These are phyloP conservation scores for Hemileccinum impolitum DNA, from an alignment of 768 basidiomycete genomes.

Conservation along the genomic window DNA sequence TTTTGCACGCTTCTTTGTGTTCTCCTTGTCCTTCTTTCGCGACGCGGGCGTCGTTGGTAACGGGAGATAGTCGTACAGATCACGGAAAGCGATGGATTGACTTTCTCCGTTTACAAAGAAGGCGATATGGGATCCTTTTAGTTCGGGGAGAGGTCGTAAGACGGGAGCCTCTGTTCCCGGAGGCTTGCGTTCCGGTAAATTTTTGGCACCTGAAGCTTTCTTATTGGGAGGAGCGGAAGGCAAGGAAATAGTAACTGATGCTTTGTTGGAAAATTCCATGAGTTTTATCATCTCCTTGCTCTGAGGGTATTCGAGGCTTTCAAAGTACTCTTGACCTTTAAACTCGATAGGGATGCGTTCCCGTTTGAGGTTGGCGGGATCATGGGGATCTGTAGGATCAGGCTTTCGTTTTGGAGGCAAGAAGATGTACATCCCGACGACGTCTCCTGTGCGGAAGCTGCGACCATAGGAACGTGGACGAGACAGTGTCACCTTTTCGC, in stretches of 20 bases:
- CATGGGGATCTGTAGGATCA: constrained; percentile 59
- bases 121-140: constrained; percentile 69
- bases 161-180: constrained; percentile 31
- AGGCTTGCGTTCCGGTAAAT: constrained; percentile 54
- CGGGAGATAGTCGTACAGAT: constrained; percentile 88
- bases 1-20: constrained; percentile 51
- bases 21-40: constrained; percentile 57
- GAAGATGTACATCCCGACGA: constrained; percentile 90
- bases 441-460: constrained; percentile 76
- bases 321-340: constrained; percentile 97
- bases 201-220: constrained; percentile 67
- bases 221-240: constrained; percentile 55
- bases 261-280: constrained; percentile 71
- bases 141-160: constrained; percentile 65
- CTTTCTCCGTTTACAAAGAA: constrained; percentile 93
- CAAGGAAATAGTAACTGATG: constrained; percentile 50
- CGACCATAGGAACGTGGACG: constrained; percentile 75
- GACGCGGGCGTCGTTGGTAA: constrained; percentile 61
- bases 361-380: constrained; percentile 81
- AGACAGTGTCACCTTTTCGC: constrained; percentile 86
- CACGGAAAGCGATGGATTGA: constrained; percentile 79
- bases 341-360: constrained; percentile 93
- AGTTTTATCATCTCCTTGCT: constrained; percentile 91
- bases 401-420: constrained; percentile 68
- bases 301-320: constrained; percentile 83